Evolutionary conservation across 805 yeast genomes (phyloP).

Genomic region (Saccharomycopsis javanensis): DNA sequence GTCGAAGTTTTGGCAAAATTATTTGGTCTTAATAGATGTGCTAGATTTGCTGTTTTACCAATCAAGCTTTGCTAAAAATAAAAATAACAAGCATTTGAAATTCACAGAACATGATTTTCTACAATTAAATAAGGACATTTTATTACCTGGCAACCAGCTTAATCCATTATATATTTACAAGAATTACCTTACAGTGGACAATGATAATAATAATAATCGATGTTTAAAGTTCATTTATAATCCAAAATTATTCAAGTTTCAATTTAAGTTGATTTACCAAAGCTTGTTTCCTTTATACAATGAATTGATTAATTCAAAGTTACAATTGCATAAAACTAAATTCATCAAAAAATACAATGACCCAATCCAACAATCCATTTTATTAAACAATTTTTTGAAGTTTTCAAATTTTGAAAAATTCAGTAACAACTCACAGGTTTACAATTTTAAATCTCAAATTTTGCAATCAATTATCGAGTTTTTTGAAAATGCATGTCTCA

Average conservation of each 20-base stretch:
- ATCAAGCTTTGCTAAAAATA: background rate
- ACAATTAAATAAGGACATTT: conserved; percentile 7
- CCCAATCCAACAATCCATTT: conserved; percentile 43
- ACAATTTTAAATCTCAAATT: conserved; percentile 25
- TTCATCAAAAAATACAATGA: conserved; percentile 38
- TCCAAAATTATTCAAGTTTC: conserved; percentile 26
- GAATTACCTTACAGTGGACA: conserved; percentile 4
- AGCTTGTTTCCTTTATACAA: conserved; percentile 35
- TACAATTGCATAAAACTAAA: conserved; percentile 32
- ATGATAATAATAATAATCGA: background rate
- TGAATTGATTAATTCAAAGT: conserved; percentile 35
- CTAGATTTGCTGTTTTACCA: conserved; percentile 2
- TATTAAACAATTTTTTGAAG: conserved; percentile 32
- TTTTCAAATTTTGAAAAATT: conserved; percentile 30
- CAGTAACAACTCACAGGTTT: conserved; percentile 26
- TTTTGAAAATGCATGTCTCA: conserved; percentile 59
- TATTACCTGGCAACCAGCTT: background rate
- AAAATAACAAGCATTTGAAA: conserved; percentile 2
- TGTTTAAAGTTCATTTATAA: conserved; percentile 13
- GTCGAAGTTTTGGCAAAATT: conserved; percentile 10
- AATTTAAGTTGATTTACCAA: conserved; percentile 31
- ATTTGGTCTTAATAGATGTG: conserved; percentile 9
- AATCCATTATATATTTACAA: conserved; percentile 15
- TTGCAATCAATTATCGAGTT: conserved; percentile 51
- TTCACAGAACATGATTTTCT: conserved; percentile 10